Percentiles rank a stretch among this genome's conserved stretches.
Evolutionary conservation across 495 filamentous ascomycete genomes (phyloP).

Genomic region (Penicillium subrubescens): DNA sequence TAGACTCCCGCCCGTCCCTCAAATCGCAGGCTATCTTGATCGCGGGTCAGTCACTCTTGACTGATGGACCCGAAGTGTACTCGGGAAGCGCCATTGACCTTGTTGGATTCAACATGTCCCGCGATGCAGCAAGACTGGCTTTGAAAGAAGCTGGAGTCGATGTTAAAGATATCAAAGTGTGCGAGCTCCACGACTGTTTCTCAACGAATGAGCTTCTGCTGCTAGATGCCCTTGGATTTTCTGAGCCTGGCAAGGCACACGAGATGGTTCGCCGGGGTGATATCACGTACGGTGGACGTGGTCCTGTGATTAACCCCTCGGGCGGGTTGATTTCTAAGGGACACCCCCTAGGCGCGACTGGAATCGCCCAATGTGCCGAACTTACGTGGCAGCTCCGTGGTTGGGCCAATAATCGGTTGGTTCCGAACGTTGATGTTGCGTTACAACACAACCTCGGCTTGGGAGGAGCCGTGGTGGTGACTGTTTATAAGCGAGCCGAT

Average conservation of each 20-base stretch:
- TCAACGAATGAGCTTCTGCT: constrained; percentile 87
- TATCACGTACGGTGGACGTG: constrained; percentile 85
- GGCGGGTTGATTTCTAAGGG: constrained; percentile 93
- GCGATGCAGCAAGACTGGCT: constrained; percentile 66
- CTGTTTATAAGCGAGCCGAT: constrained; percentile 76
- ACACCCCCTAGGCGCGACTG: constrained; percentile 88
- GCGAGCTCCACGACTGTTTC: constrained; percentile 95
- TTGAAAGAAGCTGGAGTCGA: constrained; percentile 70
- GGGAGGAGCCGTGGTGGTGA: constrained; percentile 82
- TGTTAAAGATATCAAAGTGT: constrained; percentile 72
- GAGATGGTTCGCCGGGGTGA: constrained; percentile 86
- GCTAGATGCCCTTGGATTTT: constrained; percentile 80
- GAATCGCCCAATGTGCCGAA: constrained; percentile 91
- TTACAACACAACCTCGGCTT: constrained; percentile 87
- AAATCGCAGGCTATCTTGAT: constrained; percentile 78
- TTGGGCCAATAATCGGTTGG: constrained; percentile 87
- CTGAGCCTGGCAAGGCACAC: constrained; percentile 77
- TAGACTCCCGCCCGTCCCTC: constrained; percentile 78
- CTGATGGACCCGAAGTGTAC: constrained; percentile 75
- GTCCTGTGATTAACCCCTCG: constrained; percentile 80
- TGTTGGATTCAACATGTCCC: constrained; percentile 82
- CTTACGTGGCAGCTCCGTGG: constrained; percentile 92
- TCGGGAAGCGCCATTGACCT: constrained; percentile 78
- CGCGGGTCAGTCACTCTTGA: constrained; percentile 82
- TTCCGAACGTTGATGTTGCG: constrained; percentile 63